Percentiles rank a stretch among this genome's conserved stretches.
Evolutionary conservation across 768 basidiomycete species (phyloP).

Genomic region (Psilocybe cyanescens): DNA sequence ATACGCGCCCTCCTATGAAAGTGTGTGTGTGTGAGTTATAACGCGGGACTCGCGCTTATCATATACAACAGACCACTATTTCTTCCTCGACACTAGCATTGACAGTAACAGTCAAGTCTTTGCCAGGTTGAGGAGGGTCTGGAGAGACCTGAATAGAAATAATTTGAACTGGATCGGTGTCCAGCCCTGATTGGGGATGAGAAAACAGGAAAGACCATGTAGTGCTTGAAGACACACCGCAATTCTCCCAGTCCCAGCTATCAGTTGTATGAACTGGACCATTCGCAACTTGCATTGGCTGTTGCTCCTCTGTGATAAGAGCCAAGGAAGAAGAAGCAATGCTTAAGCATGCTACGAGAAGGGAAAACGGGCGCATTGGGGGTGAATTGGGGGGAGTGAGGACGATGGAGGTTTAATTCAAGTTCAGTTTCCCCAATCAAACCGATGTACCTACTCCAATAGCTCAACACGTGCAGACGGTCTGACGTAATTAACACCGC

Average conservation of each 20-base stretch:
- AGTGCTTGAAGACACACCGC: slow-evolving; percentile 57
- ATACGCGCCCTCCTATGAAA: slow-evolving; percentile 80
- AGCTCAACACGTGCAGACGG: background rate
- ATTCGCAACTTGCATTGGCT: slow-evolving; percentile 26
- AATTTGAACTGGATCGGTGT: slow-evolving; percentile 57
- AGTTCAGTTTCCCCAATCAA: background rate
- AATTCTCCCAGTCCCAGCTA: slow-evolving; percentile 71
- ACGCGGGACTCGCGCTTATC: background rate
- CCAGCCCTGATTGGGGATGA: slow-evolving; percentile 9
- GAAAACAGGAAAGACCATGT: background rate
- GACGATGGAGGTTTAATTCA: slow-evolving; percentile 12
- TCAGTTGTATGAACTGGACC: slow-evolving; percentile 36
- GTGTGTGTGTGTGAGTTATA: background rate
- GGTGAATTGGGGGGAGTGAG: background rate
- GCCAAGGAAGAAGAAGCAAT: slow-evolving; percentile 24
- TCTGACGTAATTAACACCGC: slow-evolving; percentile 17
- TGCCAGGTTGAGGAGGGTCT: slow-evolving; percentile 88
- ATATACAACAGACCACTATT: slow-evolving; percentile 59
- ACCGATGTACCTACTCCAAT: background rate
- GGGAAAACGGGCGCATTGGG: slow-evolving; percentile 23
- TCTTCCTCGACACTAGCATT: slow-evolving; percentile 56
- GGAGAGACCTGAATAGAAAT: slow-evolving; percentile 76
- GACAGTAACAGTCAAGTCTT: slow-evolving; percentile 86
- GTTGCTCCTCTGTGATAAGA: slow-evolving; percentile 26
- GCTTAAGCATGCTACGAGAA: slow-evolving; percentile 18